phyloP scores from a whole-genome alignment of 805 yeast genomes.

The Candida anglica region DNA sequence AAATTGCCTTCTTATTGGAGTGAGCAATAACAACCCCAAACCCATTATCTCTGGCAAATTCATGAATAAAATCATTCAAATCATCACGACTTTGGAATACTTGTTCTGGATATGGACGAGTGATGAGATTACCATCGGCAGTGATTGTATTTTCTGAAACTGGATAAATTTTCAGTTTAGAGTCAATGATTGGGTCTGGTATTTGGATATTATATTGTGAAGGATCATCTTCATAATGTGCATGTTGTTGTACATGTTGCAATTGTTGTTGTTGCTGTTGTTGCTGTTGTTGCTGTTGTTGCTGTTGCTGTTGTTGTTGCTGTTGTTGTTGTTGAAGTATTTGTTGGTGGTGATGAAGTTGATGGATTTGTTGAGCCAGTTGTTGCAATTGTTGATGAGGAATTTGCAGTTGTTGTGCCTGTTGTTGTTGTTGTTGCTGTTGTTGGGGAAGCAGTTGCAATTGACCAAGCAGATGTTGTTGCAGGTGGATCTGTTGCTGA shows the following conservation, averaged over 20 bases:
- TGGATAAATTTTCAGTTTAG: slow-evolving; percentile 41
- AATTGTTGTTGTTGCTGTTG: slow-evolving; percentile 13
- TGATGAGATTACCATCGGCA: slow-evolving; percentile 47
- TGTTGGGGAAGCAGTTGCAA: slow-evolving; percentile 7
- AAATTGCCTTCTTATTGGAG: slow-evolving; percentile 54
- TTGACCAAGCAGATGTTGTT: slow-evolving; percentile 10
- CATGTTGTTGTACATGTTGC: slow-evolving; percentile 9
- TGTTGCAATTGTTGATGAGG: slow-evolving; percentile 8
- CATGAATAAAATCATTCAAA: slow-evolving; percentile 50
- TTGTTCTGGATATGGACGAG: slow-evolving; percentile 52
- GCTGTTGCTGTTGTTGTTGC: slow-evolving; percentile 12
- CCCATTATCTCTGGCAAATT: slow-evolving; percentile 54
- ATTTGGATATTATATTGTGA: slow-evolving; percentile 42
- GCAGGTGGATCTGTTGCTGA: slow-evolving; percentile 8
- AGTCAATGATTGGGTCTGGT: slow-evolving; percentile 42
- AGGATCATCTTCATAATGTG: slow-evolving; percentile 24
- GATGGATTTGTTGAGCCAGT: slow-evolving; percentile 11
- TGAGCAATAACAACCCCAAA: slow-evolving; percentile 60
- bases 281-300: slow-evolving; percentile 18
- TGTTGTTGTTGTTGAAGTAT: slow-evolving; percentile 9
- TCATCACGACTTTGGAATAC: slow-evolving; percentile 47
- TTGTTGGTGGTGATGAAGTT: slow-evolving; percentile 11
- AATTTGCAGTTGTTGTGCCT: slow-evolving; percentile 2
- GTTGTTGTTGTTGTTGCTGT: slow-evolving; percentile 4
- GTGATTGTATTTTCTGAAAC: slow-evolving; percentile 42